Conservation (phyloP, 179 eudicot species). For the Amaranthus tricolor region DNA sequence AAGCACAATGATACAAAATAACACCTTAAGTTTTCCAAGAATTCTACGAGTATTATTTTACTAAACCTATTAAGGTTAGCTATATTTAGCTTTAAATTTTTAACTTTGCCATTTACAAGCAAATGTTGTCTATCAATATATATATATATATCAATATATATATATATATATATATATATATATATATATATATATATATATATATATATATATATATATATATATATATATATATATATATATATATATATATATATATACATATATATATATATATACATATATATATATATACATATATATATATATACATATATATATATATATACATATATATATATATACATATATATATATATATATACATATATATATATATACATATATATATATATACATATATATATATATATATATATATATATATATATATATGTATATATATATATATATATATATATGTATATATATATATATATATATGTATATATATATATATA, state of each 20-base stretch:
- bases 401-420: slow-evolving; percentile 4
- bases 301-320: slow-evolving; percentile 2
- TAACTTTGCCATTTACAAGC: too few relatives aligned
- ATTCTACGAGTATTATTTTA: too few relatives aligned
- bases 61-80: too few relatives aligned
- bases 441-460: slow-evolving; percentile 4
- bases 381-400: slow-evolving; percentile 5
- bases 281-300: slow-evolving; percentile 5
- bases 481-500: slow-evolving; percentile 4
- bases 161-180: too few relatives aligned
- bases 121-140: too few relatives aligned
- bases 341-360: slow-evolving; percentile 4
- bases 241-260: neutral
- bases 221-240: slow-evolving; percentile 2
- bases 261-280: slow-evolving; percentile 3
- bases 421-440: neutral
- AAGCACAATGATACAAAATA: too few relatives aligned
- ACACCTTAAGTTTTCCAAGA: too few relatives aligned
- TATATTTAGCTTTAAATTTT: too few relatives aligned
- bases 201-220: neutral
- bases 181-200: neutral
- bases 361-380: slow-evolving; percentile 4
- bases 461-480: neutral
- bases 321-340: neutral
- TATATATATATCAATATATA: too few relatives aligned